These are phyloP conservation scores for Tolypocladium sp. DNA, from an alignment of 2,329 filamentous ascomycete species.

Conservation along the genomic window DNA sequence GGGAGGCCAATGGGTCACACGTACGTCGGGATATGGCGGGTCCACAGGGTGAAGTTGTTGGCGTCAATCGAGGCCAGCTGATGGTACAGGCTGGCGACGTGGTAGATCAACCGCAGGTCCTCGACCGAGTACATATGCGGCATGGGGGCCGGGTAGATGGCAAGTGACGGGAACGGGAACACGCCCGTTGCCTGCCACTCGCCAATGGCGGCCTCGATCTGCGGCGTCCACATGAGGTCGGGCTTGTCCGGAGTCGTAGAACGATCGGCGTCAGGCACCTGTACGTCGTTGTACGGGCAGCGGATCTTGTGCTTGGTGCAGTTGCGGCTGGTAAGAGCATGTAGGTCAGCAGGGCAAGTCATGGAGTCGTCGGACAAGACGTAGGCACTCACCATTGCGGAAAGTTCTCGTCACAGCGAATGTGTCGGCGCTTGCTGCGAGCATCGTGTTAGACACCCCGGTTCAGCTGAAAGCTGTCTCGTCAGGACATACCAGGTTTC, in stretches of 20 bases:
- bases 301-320: slow-evolving; percentile 98
- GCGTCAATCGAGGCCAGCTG: slow-evolving; percentile 71
- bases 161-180: slow-evolving; percentile 77
- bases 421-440: slow-evolving; percentile 80
- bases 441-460: slow-evolving; percentile 4
- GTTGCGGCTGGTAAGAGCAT: slow-evolving; percentile 59
- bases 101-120: slow-evolving; percentile 82
- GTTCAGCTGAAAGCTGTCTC: background rate
- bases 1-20: slow-evolving; percentile 22
- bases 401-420: slow-evolving; percentile 94
- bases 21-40: slow-evolving; percentile 84
- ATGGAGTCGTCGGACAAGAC: background rate
- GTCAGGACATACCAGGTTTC: slow-evolving; percentile 63
- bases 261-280: slow-evolving; percentile 52
- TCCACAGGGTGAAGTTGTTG: slow-evolving; percentile 85
- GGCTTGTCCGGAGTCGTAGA: slow-evolving; percentile 53
- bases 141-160: slow-evolving; percentile 64
- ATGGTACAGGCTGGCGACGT: slow-evolving; percentile 77
- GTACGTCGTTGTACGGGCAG: slow-evolving; percentile 92
- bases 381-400: slow-evolving; percentile 72
- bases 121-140: slow-evolving; percentile 66
- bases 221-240: slow-evolving; percentile 75
- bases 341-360: background rate
- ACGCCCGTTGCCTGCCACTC: slow-evolving; percentile 76
- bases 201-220: slow-evolving; percentile 72